phyloP scores from a whole-genome alignment of 345 rosid species.

The Euclidium syriacum region DNA sequence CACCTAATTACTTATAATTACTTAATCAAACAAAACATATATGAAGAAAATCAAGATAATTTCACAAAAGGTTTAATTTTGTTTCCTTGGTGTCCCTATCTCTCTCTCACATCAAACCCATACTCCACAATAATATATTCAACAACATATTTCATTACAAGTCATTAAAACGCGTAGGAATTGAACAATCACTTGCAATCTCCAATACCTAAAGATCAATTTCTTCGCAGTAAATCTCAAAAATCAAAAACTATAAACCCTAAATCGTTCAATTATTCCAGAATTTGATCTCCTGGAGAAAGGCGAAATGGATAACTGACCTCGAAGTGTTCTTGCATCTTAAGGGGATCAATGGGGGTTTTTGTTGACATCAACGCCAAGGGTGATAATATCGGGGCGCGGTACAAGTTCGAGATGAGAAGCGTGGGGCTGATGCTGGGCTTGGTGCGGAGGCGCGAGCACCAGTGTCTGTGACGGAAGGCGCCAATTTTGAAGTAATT shows the following conservation, averaged over 20 bases:
- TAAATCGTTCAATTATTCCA: not conserved
- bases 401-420: slow-evolving; percentile 76
- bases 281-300: not conserved
- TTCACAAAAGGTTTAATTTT: too few relatives aligned
- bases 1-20: too few relatives aligned
- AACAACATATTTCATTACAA: not conserved
- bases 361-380: slow-evolving; percentile 50
- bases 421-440: slow-evolving; percentile 73
- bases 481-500: slow-evolving; percentile 85
- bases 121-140: not conserved
- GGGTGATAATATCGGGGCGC: slow-evolving; percentile 69
- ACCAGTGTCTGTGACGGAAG: slow-evolving; percentile 69
- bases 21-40: too few relatives aligned
- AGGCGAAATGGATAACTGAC: slow-evolving; percentile 3
- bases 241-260: not conserved
- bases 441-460: slow-evolving; percentile 76
- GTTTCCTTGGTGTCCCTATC: too few relatives aligned
- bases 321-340: slow-evolving; percentile 63
- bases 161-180: not conserved
- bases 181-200: too few relatives aligned
- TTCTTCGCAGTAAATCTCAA: not conserved
- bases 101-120: too few relatives aligned
- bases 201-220: too few relatives aligned
- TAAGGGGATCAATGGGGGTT: slow-evolving; percentile 50
- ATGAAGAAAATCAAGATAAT: too few relatives aligned